Evolutionary conservation across 2,329 filamentous ascomycete species (phyloP), one percentile per base, ranked within the genome.

Genomic region (Apiospora aurea): DNA sequence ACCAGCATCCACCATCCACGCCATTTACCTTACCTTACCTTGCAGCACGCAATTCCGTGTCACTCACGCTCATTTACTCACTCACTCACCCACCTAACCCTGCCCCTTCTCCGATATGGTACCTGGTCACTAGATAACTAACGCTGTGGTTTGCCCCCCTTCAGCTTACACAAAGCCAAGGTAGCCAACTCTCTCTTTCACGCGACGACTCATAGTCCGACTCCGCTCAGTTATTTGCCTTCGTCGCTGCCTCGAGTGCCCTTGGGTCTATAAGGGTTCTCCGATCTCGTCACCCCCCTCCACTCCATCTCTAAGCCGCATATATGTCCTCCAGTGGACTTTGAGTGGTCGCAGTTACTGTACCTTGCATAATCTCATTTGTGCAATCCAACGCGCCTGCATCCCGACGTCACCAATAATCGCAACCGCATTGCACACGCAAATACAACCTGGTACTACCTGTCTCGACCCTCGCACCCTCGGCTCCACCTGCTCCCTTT

Each of bases 291-390:
- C 69, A 64, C 47, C 44, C n/a, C 57, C 72, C 68, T 67, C 70
- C 57, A 74, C 73, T 71, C 61, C 70, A 64, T n/a, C 29, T 64
- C 57, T 70, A 69, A 69, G 73, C 72, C 72, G 72, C 73, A 71
- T 71, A 72, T 51, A 73, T 75, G 78, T 73, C 72, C 69, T 70
- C 70, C 57, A 75, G 73, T 73, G 74, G 73, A 76, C 29, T 73
- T 75, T 72, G 61, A 72, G 76, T 77, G 78, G 78, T 78, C 78
- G 76, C 76, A 78, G 75, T 70, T 72, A 34, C 41, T 70, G 78
- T 80, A 80, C 78, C 79, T 81, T 81, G 79, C 79, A 81, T 80
- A 78, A 79, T 75, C 70, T 67, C 73, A 73, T 71, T 71, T 46
- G 71, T 57, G 41, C 41, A 44, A 34, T 10, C 34, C 66, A 47